Base-by-base conservation (phyloP, 75 land plant genomes). In the Pinus albicaulis region DNA sequence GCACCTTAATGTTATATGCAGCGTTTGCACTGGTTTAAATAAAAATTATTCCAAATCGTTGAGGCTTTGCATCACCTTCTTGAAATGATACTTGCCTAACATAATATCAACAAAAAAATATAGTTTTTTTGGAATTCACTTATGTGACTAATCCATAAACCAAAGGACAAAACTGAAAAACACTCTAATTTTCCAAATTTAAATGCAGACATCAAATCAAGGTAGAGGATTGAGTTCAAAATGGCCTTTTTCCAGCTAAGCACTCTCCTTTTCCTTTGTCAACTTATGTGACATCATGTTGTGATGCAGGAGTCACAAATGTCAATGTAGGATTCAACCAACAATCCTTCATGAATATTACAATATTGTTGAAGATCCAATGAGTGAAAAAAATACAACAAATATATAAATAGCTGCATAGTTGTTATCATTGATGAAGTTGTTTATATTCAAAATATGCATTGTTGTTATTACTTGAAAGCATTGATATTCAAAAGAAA, bases 21-120 rank as follows among this genome's bases (percentile, higher is more conserved):
- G 92, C 92, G 62, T 87, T 90, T 7, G 92, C 92, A 90, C 92
- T 90, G 0, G 92, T 90, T 76, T 90, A 90, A 57, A 90, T 90
- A 71, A 87, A 90, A 87, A 90, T 85, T 41, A 90, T 83, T 20
- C 86, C 86, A 13, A 85, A 78, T 55, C 85, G 86, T 14, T 76
- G 82, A 28, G 90, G 82, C 72, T 90, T 90, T 55, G 89, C 82
- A 77, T 90, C 92, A 31, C 87, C 92, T 82, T 90, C 92, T 57
- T 89, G 89, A 23, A 89, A 82, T 3, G 92, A 89, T 8, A 89
- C 92, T 86, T 89, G 92, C 85, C 92, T 89, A 77, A 53, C 15
- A 12, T 20, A n/a, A 12, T 14, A 36, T n/a, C 1, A 34, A 68
- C 48, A 44, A 38, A 38, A 19, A 20, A 66, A 38, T n/a, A 12